Conservation (phyloP, 2,329 filamentous ascomycete species). For the Blastomyces gilchristii region DNA sequence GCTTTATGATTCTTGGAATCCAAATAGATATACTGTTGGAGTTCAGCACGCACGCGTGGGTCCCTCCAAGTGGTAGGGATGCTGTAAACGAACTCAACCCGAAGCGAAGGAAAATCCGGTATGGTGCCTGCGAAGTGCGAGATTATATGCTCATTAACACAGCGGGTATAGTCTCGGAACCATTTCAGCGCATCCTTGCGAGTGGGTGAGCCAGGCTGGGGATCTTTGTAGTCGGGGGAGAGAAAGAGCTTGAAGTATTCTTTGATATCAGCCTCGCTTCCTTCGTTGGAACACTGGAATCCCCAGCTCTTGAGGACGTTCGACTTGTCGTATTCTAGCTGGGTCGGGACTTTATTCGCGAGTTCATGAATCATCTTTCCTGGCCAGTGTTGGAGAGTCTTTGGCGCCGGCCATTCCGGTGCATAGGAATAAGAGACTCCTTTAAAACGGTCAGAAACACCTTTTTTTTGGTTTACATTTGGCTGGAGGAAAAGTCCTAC, state of each 20-base stretch:
- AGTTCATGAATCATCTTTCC: slow-evolving; percentile 15
- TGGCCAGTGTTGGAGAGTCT: slow-evolving; percentile 10
- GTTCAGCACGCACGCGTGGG: slow-evolving; percentile 8
- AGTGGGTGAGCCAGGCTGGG: neutral
- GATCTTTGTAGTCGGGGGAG: slow-evolving; percentile 3
- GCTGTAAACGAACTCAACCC: slow-evolving; percentile 11
- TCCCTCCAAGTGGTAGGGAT: slow-evolving; percentile 13
- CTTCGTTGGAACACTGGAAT: slow-evolving; percentile 22
- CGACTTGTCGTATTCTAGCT: slow-evolving; percentile 6
- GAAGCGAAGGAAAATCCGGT: slow-evolving; percentile 14
- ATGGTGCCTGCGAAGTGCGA: slow-evolving; percentile 5
- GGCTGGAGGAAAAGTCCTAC: slow-evolving; percentile 10
- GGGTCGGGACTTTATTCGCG: slow-evolving; percentile 17
- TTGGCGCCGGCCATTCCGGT: slow-evolving; percentile 24
- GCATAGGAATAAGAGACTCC: slow-evolving; percentile 30
- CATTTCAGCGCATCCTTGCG: slow-evolving; percentile 6
- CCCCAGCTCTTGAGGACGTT: slow-evolving; percentile 9
- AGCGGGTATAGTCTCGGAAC: slow-evolving; percentile 19
- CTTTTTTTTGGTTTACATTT: neutral
- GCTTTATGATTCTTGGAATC: slow-evolving; percentile 15
- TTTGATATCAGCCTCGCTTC: slow-evolving; percentile 17
- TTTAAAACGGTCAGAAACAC: slow-evolving; percentile 17
- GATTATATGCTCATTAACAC: slow-evolving; percentile 24
- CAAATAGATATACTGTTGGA: slow-evolving; percentile 1
- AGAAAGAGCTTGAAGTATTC: slow-evolving; percentile 11